These are phyloP conservation scores for Cucurbita ficifolia DNA, from an alignment of 306 rosid species.

Conservation along the genomic window DNA sequence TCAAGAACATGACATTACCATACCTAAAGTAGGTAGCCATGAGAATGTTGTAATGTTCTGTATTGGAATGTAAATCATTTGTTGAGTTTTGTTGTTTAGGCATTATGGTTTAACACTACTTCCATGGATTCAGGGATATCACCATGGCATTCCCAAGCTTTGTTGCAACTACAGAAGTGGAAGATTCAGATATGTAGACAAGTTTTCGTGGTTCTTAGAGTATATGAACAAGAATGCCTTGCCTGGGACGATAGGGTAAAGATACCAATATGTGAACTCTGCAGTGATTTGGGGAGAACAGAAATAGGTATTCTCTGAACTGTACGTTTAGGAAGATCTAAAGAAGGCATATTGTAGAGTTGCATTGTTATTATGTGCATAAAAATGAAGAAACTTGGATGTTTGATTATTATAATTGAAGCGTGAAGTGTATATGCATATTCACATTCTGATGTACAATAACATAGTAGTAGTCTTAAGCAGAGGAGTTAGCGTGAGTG, in stretches of 20 bases:
- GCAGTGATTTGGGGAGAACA: neutral
- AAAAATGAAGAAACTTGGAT: no score
- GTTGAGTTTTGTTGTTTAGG: neutral
- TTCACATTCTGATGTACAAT: no score
- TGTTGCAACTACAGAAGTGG: constrained; percentile 37
- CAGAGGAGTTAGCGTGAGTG: no score
- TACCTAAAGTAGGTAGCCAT: constrained; percentile 36
- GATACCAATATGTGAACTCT: neutral
- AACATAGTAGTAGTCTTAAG: no score
- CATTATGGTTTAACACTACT: neutral
- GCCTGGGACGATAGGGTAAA: no score
- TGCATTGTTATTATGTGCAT: no score
- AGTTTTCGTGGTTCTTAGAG: neutral
- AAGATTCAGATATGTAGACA: constrained; percentile 27
- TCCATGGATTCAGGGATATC: constrained; percentile 49
- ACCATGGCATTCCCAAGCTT: constrained; percentile 79
- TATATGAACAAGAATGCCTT: neutral
- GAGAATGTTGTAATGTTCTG: neutral
- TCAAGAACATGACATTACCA: constrained; percentile 82
- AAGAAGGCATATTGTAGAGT: no score
- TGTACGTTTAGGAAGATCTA: no score
- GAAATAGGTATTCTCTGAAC: no score
- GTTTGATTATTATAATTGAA: no score
- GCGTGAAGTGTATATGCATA: no score
- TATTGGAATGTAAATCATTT: neutral